These are phyloP conservation scores for Dipteronia sinensis DNA, from an alignment of 345 rosid species.

Conservation along the genomic window DNA sequence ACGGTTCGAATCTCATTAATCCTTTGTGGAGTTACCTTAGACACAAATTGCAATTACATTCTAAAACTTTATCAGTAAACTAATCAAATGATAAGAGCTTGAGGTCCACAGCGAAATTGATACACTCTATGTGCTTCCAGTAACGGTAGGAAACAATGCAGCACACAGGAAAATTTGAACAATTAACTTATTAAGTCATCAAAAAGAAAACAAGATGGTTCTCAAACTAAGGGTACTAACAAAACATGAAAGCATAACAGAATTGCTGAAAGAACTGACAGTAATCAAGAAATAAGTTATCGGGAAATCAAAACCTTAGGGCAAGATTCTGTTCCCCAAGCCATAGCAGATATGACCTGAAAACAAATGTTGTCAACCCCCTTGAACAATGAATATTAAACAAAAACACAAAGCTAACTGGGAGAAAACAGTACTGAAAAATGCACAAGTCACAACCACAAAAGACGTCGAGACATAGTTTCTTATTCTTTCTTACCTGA, in stretches of 20 bases:
- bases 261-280: background rate
- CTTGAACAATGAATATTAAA: background rate
- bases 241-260: background rate
- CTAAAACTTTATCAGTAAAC: background rate
- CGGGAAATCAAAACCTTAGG: slow-evolving; percentile 63
- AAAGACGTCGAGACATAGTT: background rate
- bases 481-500: slow-evolving; percentile 53
- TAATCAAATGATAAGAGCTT: background rate
- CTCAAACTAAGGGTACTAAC: background rate
- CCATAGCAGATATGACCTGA: slow-evolving; percentile 96
- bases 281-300: slow-evolving; percentile 3
- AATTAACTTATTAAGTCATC: background rate
- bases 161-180: too few relatives aligned
- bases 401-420: background rate
- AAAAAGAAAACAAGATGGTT: background rate
- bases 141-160: too few relatives aligned
- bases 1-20: background rate
- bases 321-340: slow-evolving; percentile 98
- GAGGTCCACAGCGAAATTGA: background rate
- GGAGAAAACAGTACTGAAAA: background rate
- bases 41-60: background rate
- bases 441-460: background rate
- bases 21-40: background rate
- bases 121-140: background rate
- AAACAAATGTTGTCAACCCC: slow-evolving; percentile 6